Conservation (phyloP, 805 yeast species). For the Kodamaea leandrae region DNA sequence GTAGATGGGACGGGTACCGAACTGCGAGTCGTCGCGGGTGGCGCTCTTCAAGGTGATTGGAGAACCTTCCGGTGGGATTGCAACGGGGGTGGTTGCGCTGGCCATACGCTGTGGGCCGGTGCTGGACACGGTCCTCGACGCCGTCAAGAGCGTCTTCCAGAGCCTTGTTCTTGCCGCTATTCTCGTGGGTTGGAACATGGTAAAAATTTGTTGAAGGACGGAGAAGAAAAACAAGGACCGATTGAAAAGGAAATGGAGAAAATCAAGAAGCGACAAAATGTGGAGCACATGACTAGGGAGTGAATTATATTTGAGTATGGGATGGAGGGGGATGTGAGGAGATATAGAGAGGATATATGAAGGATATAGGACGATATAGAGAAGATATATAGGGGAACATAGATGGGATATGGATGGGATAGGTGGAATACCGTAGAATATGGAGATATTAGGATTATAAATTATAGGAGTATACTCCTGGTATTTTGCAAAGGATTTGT, state of each 20-base stretch:
- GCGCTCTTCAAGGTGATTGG: slow-evolving; percentile 44
- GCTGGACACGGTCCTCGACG: background rate
- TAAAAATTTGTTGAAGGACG: background rate
- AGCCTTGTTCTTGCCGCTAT: background rate
- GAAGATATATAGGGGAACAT: no score
- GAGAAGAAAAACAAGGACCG: background rate
- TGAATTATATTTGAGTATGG: no score
- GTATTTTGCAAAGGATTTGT: no score
- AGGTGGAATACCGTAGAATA: no score
- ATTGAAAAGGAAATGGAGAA: background rate
- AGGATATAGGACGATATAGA: no score
- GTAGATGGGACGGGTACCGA: slow-evolving; percentile 87
- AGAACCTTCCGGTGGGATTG: slow-evolving; percentile 47
- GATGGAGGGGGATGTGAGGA: no score
- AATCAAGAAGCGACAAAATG: background rate
- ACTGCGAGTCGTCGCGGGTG: slow-evolving; percentile 42
- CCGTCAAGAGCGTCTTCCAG: background rate
- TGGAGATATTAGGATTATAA: no score
- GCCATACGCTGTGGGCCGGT: background rate
- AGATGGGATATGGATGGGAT: no score
- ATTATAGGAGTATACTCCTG: no score
- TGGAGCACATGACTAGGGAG: no score
- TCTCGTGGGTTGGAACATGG: background rate
- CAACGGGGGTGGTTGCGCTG: slow-evolving; percentile 14
- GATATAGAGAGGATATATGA: no score